Base-by-base conservation (phyloP, 1,139 yeast genomes). In the Scheffersomyces lignicola region DNA sequence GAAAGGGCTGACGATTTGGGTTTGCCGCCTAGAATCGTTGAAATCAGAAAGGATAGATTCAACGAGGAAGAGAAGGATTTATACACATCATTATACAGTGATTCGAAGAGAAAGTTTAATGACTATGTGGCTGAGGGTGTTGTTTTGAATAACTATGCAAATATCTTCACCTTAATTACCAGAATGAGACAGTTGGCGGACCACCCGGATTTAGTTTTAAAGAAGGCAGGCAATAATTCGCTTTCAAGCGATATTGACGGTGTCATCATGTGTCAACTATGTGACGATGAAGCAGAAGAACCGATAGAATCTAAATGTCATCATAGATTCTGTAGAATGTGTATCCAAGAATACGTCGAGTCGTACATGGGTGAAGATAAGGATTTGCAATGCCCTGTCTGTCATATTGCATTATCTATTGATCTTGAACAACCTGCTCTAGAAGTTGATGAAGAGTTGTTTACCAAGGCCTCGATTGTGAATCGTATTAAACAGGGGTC, bases 251-350 rank as follows among this genome's bases (percentile, higher is more conserved):
- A 59, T 7, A 51, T 65, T 4, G 70, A 69, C 13, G 89, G 88
- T 10, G 82, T 83, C 1, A 74, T 89, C 18, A 83, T 94, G 31
- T 92, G 98, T 56, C 94, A 87, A 47, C 59, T 92, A 18, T 94
- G 99, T 62, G 97, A 90, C 48, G 98, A 94, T 54, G 97, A 89
- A 58, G 96, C 98, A 0, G 97, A 92, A 58, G 98, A 92, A 43
- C 96, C 98, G 0, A 88, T 94, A 33, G 90, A 86, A 56, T 85
- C 96, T 2, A 85, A 83, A 54, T 92, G 98, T 55, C 96, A 86
- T 48, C 99, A 92, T 52, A 76, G 78, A 39, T 92, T 92, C 54
- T 92, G 99, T 56, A 75, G 99, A 25, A 71, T 92, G 70, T 92
- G 99, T 57, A 78, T 92, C 39, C 80, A 75, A 45, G 98, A 94